Evolutionary conservation across 2,329 filamentous ascomycete species (phyloP).

Genomic region (Ophiostoma sp.): DNA sequence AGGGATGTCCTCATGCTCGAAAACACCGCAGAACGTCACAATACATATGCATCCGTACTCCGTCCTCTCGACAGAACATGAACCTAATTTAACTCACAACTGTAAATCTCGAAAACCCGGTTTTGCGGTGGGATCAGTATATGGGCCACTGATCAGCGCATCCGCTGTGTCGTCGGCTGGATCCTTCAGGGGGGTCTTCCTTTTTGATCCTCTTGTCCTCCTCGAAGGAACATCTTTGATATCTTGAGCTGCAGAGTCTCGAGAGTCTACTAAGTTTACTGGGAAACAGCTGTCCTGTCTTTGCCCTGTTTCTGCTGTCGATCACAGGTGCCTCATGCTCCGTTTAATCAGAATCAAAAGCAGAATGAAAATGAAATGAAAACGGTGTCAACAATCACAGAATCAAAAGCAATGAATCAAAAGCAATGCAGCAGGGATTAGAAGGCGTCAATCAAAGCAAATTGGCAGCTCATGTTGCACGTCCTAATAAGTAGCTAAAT

Average conservation of each 20-base stretch:
- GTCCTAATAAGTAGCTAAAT: slow-evolving; percentile 1
- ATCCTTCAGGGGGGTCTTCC: background rate
- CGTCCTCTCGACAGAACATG: too few relatives aligned
- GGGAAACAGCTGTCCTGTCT: background rate
- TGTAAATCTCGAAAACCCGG: slow-evolving; percentile 4
- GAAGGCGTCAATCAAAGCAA: background rate
- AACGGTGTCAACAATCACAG: too few relatives aligned
- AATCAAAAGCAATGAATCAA: background rate
- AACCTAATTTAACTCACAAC: background rate
- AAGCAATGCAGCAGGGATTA: background rate
- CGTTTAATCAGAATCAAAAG: too few relatives aligned
- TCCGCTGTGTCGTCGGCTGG: background rate
- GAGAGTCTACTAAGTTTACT: background rate
- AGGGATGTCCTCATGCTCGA: background rate
- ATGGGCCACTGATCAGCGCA: slow-evolving; percentile 11
- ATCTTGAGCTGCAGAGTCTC: background rate
- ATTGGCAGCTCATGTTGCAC: background rate
- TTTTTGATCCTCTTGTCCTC: background rate
- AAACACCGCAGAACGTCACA: slow-evolving; percentile 2
- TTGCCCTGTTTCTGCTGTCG: too few relatives aligned
- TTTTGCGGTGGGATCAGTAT: slow-evolving; percentile 7
- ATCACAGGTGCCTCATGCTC: too few relatives aligned
- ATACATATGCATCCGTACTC: too few relatives aligned
- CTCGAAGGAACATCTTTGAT: background rate
- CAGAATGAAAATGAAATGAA: too few relatives aligned